Evolutionary conservation across 495 filamentous ascomycete genomes (phyloP).

Genomic region (Friedmanniomyces endolithicus): DNA sequence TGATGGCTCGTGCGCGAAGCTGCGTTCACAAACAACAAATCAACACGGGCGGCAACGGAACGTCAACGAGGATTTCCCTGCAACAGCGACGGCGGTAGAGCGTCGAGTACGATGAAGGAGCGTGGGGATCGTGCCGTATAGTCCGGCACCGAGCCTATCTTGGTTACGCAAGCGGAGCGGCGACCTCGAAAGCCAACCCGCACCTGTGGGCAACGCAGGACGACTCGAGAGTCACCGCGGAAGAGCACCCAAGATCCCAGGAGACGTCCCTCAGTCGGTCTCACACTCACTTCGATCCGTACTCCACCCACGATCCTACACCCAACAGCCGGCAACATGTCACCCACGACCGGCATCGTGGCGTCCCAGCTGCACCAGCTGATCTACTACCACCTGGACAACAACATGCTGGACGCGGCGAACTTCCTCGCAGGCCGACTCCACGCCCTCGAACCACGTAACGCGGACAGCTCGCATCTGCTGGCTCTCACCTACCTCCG

Average conservation of each 20-base stretch:
- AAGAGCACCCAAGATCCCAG: background rate
- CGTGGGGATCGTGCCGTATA: background rate
- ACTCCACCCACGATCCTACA: background rate
- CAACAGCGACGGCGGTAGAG: background rate
- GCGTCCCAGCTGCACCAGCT: conserved; percentile 67
- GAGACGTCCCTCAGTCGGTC: background rate
- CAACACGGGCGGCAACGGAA: background rate
- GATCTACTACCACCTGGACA: conserved; percentile 89
- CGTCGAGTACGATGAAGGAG: background rate
- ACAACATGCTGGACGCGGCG: conserved; percentile 72
- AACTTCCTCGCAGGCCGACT: conserved; percentile 84
- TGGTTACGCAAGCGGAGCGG: background rate
- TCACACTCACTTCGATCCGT: background rate
- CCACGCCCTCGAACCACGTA: conserved; percentile 65
- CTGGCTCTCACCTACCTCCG: conserved; percentile 72
- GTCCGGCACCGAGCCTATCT: background rate
- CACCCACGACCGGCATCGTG: conserved; percentile 53
- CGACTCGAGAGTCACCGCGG: background rate
- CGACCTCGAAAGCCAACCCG: background rate
- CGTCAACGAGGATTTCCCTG: background rate
- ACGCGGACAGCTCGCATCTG: conserved; percentile 68
- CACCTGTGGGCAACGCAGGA: background rate
- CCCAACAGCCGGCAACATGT: conserved; percentile 42
- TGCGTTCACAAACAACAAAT: background rate
- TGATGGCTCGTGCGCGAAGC: no score